Conservation (phyloP, 1,284 basidiomycete species). For the Irpex rosettiformis region DNA sequence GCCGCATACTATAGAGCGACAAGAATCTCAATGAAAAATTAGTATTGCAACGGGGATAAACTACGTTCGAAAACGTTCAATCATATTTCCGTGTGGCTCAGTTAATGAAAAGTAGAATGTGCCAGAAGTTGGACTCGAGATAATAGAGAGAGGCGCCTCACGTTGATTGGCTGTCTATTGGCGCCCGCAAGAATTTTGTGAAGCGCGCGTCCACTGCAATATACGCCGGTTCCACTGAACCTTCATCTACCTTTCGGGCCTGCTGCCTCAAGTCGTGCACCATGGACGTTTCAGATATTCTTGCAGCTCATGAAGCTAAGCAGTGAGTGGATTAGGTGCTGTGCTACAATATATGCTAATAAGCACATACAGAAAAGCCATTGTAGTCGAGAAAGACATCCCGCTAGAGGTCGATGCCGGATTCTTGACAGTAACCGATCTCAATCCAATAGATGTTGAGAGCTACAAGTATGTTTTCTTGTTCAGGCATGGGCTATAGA, state of each 20-base stretch:
- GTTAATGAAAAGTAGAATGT: no score
- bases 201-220: background rate
- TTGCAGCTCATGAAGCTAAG: constrained; percentile 67
- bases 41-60: no score
- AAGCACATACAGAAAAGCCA: constrained; percentile 49
- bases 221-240: background rate
- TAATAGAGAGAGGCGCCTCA: no score
- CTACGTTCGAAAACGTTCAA: no score
- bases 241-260: background rate
- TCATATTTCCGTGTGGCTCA: no score
- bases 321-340: constrained; percentile 37
- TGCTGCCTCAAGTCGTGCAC: background rate
- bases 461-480: constrained; percentile 60
- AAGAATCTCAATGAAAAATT: no score
- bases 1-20: no score
- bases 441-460: constrained; percentile 79
- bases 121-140: no score
- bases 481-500: background rate
- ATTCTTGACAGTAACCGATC: constrained; percentile 83
- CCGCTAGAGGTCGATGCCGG: constrained; percentile 84
- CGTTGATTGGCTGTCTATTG: background rate
- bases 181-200: background rate
- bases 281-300: constrained; percentile 81
- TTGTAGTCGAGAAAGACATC: constrained; percentile 74
- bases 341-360: background rate